phyloP scores from a whole-genome alignment of 495 filamentous ascomycete genomes.

The Hypoxylon lenormandii region DNA sequence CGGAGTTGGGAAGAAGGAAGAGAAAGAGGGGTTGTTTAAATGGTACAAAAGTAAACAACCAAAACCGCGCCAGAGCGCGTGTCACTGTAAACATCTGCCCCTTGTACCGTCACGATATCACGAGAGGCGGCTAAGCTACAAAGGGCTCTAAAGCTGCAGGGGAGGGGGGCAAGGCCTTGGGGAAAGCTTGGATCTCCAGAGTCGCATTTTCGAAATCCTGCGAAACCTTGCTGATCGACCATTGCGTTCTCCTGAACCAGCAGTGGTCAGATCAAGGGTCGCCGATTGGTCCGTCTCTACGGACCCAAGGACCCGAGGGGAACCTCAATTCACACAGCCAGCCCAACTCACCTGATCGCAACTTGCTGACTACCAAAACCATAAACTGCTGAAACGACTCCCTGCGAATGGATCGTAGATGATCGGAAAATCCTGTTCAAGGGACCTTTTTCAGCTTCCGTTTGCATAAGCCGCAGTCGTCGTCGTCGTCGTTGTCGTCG shows the following conservation, averaged over 20 bases:
- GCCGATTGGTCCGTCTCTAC: slow-evolving; percentile 36
- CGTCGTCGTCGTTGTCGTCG: slow-evolving; percentile 12
- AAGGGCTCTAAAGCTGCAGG: slow-evolving; percentile 32
- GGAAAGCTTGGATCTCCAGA: slow-evolving; percentile 39
- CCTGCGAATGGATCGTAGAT: slow-evolving; percentile 39
- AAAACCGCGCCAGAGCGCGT: slow-evolving; percentile 41
- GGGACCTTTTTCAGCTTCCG: slow-evolving; percentile 9
- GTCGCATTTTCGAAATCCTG: slow-evolving; percentile 43
- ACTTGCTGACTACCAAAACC: slow-evolving; percentile 19
- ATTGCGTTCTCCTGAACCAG: slow-evolving; percentile 35
- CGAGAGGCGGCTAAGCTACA: slow-evolving; percentile 42
- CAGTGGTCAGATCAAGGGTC: slow-evolving; percentile 28
- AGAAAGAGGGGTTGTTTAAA: slow-evolving; percentile 40
- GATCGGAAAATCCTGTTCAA: slow-evolving; percentile 41
- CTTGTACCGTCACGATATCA: slow-evolving; percentile 44
- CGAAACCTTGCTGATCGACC: slow-evolving; percentile 28
- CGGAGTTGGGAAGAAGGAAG: slow-evolving; percentile 32
- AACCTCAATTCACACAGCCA: slow-evolving; percentile 42
- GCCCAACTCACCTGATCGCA: slow-evolving; percentile 40
- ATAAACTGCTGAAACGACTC: slow-evolving; percentile 41
- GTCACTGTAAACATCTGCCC: slow-evolving; percentile 42
- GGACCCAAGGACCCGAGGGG: not conserved
- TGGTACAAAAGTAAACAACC: slow-evolving; percentile 45
- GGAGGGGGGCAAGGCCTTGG: slow-evolving; percentile 1
- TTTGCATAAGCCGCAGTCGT: slow-evolving; percentile 26